Evolutionary conservation across 75 land plant genomes (phyloP), one percentile per base, ranked within the genome.

Genomic region (Larix kaempferi): DNA sequence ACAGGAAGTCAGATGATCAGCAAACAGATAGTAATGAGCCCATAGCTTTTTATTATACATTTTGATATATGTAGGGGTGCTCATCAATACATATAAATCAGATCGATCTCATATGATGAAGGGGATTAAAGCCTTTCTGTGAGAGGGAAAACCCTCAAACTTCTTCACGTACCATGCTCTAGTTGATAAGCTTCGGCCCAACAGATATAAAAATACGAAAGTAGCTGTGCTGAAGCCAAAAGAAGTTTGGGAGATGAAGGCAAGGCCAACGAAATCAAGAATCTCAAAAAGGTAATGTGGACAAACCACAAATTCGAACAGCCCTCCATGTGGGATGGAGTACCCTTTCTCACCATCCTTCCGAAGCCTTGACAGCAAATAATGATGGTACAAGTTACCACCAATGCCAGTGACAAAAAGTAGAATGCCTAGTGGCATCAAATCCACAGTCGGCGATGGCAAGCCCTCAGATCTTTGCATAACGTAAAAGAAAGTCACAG

Each of bases 341-440:
- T 93, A 93, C 3, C 74, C 78, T 52, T 88, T 80, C 10, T 79
- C 78, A 39, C 80, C 90, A 17, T 84, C 64, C 21, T 19, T 33
- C 37, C 96, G 86, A 13, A 91, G 80, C 57, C 56, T 78, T 11
- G 93, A 78, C 13, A 93, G 85, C 37, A 93, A 75, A 78, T 75
- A 83, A 66, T 93, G 96, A 73, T 93, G 96, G 80, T 93, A 93
- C 57, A 88, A 82, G 65, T 91, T 93, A 12, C 96, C 96, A 55
- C 44, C 15, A 2, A 88, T 82, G 17, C 94, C 96, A 1, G 91
- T 13, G 2, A 88, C 19, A 44, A 89, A 93, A 1, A 88, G 11
- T 0, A 71, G 5, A 1, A 88, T 25, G 6, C 96, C 96, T 21
- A 75, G 44, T 60, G 64, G 78, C 79, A 39, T 86, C 63, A 89